Evolutionary conservation across 768 basidiomycete genomes (phyloP).

Genomic region (Trametes punicea): DNA sequence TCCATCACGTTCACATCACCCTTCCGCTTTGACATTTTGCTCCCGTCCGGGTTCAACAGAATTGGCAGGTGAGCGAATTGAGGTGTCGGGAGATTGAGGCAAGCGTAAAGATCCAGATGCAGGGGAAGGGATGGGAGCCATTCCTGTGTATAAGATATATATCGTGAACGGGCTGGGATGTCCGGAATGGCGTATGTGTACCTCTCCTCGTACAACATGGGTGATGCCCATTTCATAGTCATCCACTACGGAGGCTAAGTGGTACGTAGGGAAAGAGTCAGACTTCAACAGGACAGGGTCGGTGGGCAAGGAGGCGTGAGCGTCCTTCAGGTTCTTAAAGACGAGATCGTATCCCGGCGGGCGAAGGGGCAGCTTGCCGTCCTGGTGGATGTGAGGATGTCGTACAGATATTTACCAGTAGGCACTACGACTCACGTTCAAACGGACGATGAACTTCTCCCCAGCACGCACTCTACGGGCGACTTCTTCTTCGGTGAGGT

Average conservation of each 20-base stretch:
- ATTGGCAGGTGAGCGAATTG: constrained; percentile 90
- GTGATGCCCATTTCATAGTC: constrained; percentile 96
- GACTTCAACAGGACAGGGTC: constrained; percentile 93
- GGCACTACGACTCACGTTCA: constrained; percentile 60
- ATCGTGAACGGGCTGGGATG: background rate
- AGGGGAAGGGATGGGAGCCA: constrained; percentile 93
- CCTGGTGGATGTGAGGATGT: constrained; percentile 36
- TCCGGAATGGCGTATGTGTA: constrained; percentile 30
- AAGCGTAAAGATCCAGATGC: constrained; percentile 86
- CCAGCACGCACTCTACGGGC: constrained; percentile 68
- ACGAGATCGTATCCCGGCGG: constrained; percentile 61
- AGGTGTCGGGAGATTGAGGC: constrained; percentile 67
- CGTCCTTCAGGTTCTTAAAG: constrained; percentile 71
- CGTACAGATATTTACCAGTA: background rate
- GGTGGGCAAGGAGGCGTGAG: constrained; percentile 74
- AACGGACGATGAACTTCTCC: constrained; percentile 77
- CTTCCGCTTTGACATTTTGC: constrained; percentile 93
- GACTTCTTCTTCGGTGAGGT: constrained; percentile 84
- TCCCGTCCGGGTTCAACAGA: constrained; percentile 83
- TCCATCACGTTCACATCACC: constrained; percentile 86
- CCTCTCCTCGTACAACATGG: constrained; percentile 94
- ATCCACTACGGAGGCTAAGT: constrained; percentile 93
- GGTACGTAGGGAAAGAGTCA: constrained; percentile 93
- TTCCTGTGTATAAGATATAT: constrained; percentile 58
- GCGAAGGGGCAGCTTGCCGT: constrained; percentile 51